Percentiles rank a stretch among this genome's conserved stretches.
These are phyloP conservation scores for Camelina sativa DNA, from an alignment of 345 rosid genomes.

Conservation along the genomic window DNA sequence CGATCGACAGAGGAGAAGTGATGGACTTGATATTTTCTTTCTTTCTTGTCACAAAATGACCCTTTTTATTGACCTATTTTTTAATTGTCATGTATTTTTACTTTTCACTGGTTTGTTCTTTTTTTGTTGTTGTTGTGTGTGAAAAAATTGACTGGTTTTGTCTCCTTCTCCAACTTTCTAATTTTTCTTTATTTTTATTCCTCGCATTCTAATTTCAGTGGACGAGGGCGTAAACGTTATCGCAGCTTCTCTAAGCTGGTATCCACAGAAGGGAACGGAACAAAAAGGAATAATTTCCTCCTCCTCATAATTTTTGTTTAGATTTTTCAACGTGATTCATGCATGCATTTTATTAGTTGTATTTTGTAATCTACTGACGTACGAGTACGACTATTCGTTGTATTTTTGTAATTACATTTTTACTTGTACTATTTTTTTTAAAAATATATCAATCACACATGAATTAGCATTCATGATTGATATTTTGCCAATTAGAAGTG, in stretches of 20 bases:
- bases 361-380: neutral
- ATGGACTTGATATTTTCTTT: neutral
- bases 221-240: conserved; percentile 30
- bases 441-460: neutral
- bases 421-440: neutral
- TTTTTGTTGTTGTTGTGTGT: neutral
- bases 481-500: too few relatives aligned
- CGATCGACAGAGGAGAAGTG: conserved; percentile 22
- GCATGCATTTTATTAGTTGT: neutral
- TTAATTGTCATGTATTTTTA: conserved; percentile 1
- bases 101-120: neutral
- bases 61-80: conserved; percentile 27
- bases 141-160: too few relatives aligned
- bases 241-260: conserved; percentile 13
- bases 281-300: neutral
- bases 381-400: neutral
- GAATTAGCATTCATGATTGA: too few relatives aligned
- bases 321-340: conserved; percentile 3
- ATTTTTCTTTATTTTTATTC: neutral
- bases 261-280: conserved; percentile 32
- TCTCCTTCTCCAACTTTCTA: neutral
- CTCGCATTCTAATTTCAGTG: conserved; percentile 19
- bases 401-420: neutral
- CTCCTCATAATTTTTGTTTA: neutral
- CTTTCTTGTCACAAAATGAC: conserved; percentile 30